A percentile compares a stretch with the other conserved stretches of the same genome.
These are phyloP conservation scores for Trichocladium antarcticum DNA, from an alignment of 495 filamentous ascomycete genomes.

Conservation along the genomic window DNA sequence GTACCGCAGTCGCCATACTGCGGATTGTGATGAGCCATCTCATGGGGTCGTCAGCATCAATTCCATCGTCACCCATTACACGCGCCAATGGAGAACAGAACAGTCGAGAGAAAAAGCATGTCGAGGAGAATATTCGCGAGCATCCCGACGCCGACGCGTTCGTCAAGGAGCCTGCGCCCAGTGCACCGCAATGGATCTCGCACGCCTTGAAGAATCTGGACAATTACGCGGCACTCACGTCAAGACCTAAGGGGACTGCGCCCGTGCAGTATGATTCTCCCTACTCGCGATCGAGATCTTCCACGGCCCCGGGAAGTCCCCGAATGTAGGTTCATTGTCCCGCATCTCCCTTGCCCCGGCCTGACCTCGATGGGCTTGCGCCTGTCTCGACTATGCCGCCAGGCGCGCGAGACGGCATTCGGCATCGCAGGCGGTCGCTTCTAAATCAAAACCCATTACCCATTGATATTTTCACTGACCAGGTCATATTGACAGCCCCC, in stretches of 20 bases:
- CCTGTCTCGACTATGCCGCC: no score
- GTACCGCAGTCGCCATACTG: slow-evolving; percentile 33
- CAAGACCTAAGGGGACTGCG: slow-evolving; percentile 17
- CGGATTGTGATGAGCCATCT: slow-evolving; percentile 43
- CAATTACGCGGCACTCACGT: slow-evolving; percentile 13
- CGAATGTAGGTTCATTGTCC: slow-evolving; percentile 42
- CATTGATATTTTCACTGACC: slow-evolving; percentile 3
- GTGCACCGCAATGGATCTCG: background rate
- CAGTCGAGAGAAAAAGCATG: background rate
- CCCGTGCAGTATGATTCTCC: slow-evolving; percentile 30
- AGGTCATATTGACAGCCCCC: slow-evolving; percentile 34
- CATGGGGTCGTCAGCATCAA: slow-evolving; percentile 20
- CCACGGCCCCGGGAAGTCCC: slow-evolving; percentile 45
- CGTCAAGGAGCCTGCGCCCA: background rate
- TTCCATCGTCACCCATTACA: slow-evolving; percentile 24
- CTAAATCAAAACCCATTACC: no score
- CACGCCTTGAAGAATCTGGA: slow-evolving; percentile 28
- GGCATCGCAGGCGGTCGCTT: no score
- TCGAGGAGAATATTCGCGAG: no score
- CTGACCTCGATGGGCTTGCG: no score
- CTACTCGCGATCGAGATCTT: slow-evolving; percentile 39
- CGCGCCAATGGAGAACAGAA: slow-evolving; percentile 12
- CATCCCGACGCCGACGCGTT: background rate
- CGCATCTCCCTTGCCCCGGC: no score
- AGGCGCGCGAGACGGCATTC: no score